Base-by-base conservation (phyloP, 177 flowering plant genomes). In the Viscum album region DNA sequence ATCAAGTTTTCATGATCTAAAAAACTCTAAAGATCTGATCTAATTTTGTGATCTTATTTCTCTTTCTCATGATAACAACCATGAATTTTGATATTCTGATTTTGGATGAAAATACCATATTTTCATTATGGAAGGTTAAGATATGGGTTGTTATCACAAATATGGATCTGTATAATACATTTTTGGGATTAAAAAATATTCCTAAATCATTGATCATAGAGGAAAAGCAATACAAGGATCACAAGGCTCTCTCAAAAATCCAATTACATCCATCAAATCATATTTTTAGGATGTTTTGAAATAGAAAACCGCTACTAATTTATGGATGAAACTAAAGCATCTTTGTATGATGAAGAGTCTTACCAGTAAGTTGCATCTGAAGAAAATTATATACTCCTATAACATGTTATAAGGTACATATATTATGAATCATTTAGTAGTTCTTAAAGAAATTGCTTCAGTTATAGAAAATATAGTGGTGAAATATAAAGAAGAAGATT, bases 221-320 rank as follows among this genome's bases (percentile, higher is more conserved):
- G 33, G 65, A 61, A 24, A 61, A 61, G 33, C 65, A 21, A 61
- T 31, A 34, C 19, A 61, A 61, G 65, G 65, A 61, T 61, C 65
- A 34, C 12, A 61, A 61, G 65, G 65, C 65, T 61, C 24, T 61
- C 8, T 12, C 65, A 5, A 32, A 58, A 34, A 61, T 61, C 10
- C 19, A 61, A 15, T 8, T 61, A 31, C 33, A 61, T 61, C 33
- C 31, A 12, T 61, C 65, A 10, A 61, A 61, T 34, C 62, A 61
- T 28, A 15, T 3, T 28, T 61, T 34, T 61, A 61, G 32, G 33
- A 61, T 34, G 33, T 61, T 8, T 12, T 61, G 65, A 17, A 29
- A 5, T 32, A 61, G 65, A 61, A 61, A 28, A 61, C 32, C 16
- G 32, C 33, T 61, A 24, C 33, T 61, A 10, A 32, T 4, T 29